These are phyloP conservation scores for Cercospora janseana DNA, from an alignment of 2,329 filamentous ascomycete species.

Conservation along the genomic window DNA sequence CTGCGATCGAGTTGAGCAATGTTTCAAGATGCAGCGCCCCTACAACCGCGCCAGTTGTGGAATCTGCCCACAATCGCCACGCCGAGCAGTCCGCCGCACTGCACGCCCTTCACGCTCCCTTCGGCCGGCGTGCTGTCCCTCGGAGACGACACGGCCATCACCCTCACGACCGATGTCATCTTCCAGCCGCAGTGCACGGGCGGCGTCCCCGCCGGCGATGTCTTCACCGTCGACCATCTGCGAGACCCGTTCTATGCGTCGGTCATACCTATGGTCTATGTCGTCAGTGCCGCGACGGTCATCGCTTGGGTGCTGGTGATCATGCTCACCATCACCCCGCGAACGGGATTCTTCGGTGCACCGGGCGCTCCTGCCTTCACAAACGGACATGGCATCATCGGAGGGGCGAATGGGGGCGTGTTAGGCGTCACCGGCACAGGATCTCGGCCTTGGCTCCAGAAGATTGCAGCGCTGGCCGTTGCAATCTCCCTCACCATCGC, in stretches of 20 bases:
- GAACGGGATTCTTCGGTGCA: slow-evolving; percentile 85
- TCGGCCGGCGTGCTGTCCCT: slow-evolving; percentile 58
- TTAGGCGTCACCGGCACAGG: slow-evolving; percentile 77
- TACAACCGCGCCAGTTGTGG: slow-evolving; percentile 37
- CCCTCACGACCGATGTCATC: slow-evolving; percentile 58
- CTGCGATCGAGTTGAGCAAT: slow-evolving; percentile 21
- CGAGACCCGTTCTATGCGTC: slow-evolving; percentile 91
- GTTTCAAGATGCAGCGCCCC: slow-evolving; percentile 21
- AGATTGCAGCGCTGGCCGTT: slow-evolving; percentile 62
- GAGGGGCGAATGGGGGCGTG: slow-evolving; percentile 64
- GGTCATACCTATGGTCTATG: slow-evolving; percentile 88
- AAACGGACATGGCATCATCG: slow-evolving; percentile 80
- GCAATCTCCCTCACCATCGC: slow-evolving; percentile 88
- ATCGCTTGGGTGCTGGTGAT: slow-evolving; percentile 89
- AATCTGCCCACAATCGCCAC: slow-evolving; percentile 29
- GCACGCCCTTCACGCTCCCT: slow-evolving; percentile 62
- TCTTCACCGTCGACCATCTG: slow-evolving; percentile 62
- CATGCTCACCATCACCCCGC: slow-evolving; percentile 90
- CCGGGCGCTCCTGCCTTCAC: slow-evolving; percentile 45
- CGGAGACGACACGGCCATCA: slow-evolving; percentile 54
- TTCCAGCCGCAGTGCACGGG: slow-evolving; percentile 59
- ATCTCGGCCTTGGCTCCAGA: slow-evolving; percentile 87
- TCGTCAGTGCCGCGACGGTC: slow-evolving; percentile 85
- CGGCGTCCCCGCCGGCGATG: slow-evolving; percentile 42
- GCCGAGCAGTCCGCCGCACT: slow-evolving; percentile 42